Conservation (phyloP, 176 grass and related monocot genomes). For the Urochloa ruziziensis region DNA sequence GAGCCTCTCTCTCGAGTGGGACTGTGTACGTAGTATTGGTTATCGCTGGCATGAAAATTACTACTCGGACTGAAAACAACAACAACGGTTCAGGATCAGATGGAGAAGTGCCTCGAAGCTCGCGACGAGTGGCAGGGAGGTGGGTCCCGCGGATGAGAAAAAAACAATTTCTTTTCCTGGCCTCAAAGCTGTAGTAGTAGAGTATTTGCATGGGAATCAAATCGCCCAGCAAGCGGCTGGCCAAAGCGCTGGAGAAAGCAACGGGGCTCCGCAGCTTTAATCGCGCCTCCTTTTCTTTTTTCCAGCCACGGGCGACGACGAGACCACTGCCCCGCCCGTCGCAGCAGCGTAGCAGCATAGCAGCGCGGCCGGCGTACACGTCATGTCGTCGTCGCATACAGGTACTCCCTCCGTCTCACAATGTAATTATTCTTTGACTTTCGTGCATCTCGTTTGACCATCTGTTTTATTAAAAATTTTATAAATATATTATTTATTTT, state of each 20-base stretch:
- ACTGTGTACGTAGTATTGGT: too few species aligned
- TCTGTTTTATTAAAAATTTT: too few species aligned
- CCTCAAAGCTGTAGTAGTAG: conserved; percentile 30
- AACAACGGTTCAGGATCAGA: conserved; percentile 44
- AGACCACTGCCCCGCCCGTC: too few species aligned
- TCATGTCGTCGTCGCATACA: background rate
- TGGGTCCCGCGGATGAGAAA: conserved; percentile 30
- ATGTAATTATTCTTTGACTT: too few species aligned
- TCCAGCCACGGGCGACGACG: background rate
- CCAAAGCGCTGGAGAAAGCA: conserved; percentile 41
- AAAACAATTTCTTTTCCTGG: background rate
- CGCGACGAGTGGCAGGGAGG: conserved; percentile 25
- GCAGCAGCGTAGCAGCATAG: background rate
- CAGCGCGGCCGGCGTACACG: background rate
- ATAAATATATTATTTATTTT: too few species aligned
- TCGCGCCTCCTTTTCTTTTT: conserved; percentile 15
- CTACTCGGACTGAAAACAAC: conserved; percentile 38
- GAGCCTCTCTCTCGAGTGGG: too few species aligned
- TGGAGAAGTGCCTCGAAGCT: conserved; percentile 50
- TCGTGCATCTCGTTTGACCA: too few species aligned
- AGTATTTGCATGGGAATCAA: conserved; percentile 71
- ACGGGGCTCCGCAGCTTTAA: conserved; percentile 39
- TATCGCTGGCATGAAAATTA: conserved; percentile 20
- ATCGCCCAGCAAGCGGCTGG: background rate
- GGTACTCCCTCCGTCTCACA: too few species aligned